Base-by-base conservation (phyloP, 352 stramenopile genomes). In the Phytophthora nicotianae region DNA sequence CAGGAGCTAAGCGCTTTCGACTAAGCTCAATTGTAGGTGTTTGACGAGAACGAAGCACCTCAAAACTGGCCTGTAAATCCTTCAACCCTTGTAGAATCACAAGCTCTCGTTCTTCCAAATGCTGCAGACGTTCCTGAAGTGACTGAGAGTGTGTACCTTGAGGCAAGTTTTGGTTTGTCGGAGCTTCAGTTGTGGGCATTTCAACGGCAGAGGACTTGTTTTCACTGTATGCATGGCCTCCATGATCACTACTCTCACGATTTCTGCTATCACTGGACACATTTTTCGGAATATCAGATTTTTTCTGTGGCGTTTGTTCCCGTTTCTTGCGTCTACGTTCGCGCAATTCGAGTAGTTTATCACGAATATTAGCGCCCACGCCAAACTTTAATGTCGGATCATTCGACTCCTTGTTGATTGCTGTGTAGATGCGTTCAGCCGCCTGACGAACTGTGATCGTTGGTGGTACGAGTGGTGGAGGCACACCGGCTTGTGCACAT, bases 361-460 rank as follows among this genome's bases (percentile, higher is more conserved):
- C 62, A 19, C 63, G 60, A 2, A 68, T 56, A 26, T 55, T 62
- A 13, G 49, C 55, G 14, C 64, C 52, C 16, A 77, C 64, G 0
- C 69, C 69, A 54, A 68, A 77, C 42, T 74, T 74, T 14, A 77
- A 38, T 0, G 55, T 64, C 4, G 46, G 13, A 43, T 77, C 69
- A 14, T 58, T 50, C 7, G 66, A 21, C 5, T 72, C 61, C 13
- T 46, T 48, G n/a, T 74, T 69, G 19, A 77, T 74, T 0, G 68
- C 53, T 2, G 38, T 71, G 21, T 73, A 76, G 20, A 76, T 70
- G 0, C 58, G 19, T 17, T 72, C 63, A 1, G 63, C 68, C 2
- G 68, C 57, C 13, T 73, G 53, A 10, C 35, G 48, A 57, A 45
- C 26, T 47, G 65, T 69, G 5, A 72, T 26, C 0, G 40, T n/a